A percentile compares a stretch with the other conserved stretches of the same genome.
Conservation (phyloP, 192 early-diverging fungal species). For the Diversispora eburnea region DNA sequence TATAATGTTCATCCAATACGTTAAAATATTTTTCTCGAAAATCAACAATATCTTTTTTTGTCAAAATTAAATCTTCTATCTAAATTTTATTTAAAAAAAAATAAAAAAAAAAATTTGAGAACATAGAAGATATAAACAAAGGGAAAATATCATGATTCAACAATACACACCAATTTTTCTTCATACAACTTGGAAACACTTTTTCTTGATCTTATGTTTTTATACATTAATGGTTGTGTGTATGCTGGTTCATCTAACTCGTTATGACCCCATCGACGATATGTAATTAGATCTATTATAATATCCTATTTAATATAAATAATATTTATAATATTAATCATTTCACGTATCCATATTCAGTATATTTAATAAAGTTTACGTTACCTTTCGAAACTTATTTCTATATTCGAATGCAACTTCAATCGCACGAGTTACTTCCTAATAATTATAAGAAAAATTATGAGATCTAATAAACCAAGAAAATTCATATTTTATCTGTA, state of each 20-base stretch:
- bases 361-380: background rate
- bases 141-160: background rate
- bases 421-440: conserved; percentile 52
- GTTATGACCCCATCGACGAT: conserved; percentile 97
- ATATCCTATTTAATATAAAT: conserved; percentile 55
- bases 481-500: background rate
- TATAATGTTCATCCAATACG: conserved; percentile 57
- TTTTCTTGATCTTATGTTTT: conserved; percentile 78
- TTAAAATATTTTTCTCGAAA: conserved; percentile 59
- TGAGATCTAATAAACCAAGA: background rate
- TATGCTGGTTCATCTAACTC: conserved; percentile 97
- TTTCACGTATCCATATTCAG: no score
- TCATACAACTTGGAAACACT: conserved; percentile 87
- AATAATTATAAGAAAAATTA: background rate
- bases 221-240: conserved; percentile 97
- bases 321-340: no score
- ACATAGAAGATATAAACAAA: background rate
- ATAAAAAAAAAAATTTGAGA: conserved; percentile 13
- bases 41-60: conserved; percentile 44
- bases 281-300: conserved; percentile 91
- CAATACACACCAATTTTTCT: conserved; percentile 55
- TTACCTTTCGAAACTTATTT: conserved; percentile 80
- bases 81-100: conserved; percentile 11
- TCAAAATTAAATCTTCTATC: conserved; percentile 44
- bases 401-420: conserved; percentile 86